Percentiles rank a stretch among this genome's conserved stretches.
Evolutionary conservation across 2,329 filamentous ascomycete genomes (phyloP).

Genomic region (Ophiocordyceps camponoti-saundersi): DNA sequence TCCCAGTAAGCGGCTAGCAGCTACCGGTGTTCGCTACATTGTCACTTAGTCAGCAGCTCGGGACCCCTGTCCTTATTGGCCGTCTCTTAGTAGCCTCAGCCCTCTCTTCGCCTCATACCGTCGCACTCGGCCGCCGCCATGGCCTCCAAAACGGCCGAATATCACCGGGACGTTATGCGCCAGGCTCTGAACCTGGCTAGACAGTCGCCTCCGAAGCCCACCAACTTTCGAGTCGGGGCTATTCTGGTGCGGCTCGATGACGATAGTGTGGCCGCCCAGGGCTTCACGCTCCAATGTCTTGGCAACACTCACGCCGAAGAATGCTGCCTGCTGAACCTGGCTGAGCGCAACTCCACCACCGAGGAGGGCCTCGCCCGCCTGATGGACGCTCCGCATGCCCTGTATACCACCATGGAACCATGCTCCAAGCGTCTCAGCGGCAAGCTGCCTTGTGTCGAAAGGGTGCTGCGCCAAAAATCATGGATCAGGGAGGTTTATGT

Average conservation of each 20-base stretch:
- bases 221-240: constrained; percentile 91
- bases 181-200: constrained; percentile 60
- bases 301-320: constrained; percentile 97
- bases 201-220: constrained; percentile 68
- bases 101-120: background rate
- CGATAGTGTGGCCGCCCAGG: constrained; percentile 48
- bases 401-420: constrained; percentile 92
- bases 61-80: background rate
- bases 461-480: constrained; percentile 47
- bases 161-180: constrained; percentile 40
- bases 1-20: background rate
- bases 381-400: constrained; percentile 18
- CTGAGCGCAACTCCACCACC: constrained; percentile 24
- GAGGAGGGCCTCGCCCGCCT: constrained; percentile 36
- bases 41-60: background rate
- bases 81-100: too few relatives aligned
- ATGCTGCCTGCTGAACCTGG: constrained; percentile 67
- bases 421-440: constrained; percentile 60
- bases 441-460: constrained; percentile 60
- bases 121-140: constrained; percentile 4
- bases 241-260: constrained; percentile 46
- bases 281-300: constrained; percentile 77
- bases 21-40: background rate
- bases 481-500: constrained; percentile 68
- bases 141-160: constrained; percentile 11